A percentile compares a stretch with the other conserved stretches of the same genome.
These are phyloP conservation scores for Xanthoparmelia taractica DNA, from an alignment of 495 filamentous ascomycete species.

Conservation along the genomic window DNA sequence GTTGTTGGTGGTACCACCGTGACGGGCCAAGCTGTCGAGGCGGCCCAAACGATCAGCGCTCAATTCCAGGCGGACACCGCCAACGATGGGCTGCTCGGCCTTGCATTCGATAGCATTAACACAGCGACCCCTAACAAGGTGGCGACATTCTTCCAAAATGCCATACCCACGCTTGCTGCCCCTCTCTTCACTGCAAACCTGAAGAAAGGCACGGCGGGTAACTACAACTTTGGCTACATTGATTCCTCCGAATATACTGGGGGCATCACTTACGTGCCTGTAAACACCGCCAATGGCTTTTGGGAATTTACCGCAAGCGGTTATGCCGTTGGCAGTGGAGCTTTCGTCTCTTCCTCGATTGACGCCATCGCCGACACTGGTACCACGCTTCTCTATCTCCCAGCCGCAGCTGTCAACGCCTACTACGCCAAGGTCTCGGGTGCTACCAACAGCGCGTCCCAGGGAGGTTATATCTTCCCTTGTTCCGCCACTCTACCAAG, in stretches of 20 bases:
- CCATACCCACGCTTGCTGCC: slow-evolving; percentile 46
- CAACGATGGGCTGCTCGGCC: slow-evolving; percentile 64
- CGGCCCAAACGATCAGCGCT: slow-evolving; percentile 52
- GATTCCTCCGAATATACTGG: slow-evolving; percentile 57
- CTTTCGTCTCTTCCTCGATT: slow-evolving; percentile 33
- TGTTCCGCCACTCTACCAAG: slow-evolving; percentile 55
- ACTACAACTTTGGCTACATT: slow-evolving; percentile 70
- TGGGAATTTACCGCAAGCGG: slow-evolving; percentile 61
- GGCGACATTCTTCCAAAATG: slow-evolving; percentile 69
- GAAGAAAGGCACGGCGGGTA: slow-evolving; percentile 55
- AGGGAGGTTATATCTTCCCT: slow-evolving; percentile 61
- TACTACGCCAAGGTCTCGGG: slow-evolving; percentile 57
- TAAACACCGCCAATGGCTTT: slow-evolving; percentile 55
- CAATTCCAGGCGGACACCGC: slow-evolving; percentile 51
- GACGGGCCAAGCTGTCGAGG: slow-evolving; percentile 59
- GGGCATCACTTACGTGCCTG: slow-evolving; percentile 50
- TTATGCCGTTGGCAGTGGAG: slow-evolving; percentile 51
- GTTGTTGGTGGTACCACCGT: slow-evolving; percentile 58
- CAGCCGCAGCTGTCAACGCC: slow-evolving; percentile 44
- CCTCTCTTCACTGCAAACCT: slow-evolving; percentile 64
- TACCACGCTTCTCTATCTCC: slow-evolving; percentile 63
- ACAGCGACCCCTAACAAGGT: slow-evolving; percentile 53
- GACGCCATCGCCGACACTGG: slow-evolving; percentile 60
- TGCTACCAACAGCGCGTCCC: slow-evolving; percentile 37
- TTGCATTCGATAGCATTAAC: slow-evolving; percentile 66